phyloP scores from a whole-genome alignment of 2,329 filamentous ascomycete genomes.

The Biscogniauxia sp. region DNA sequence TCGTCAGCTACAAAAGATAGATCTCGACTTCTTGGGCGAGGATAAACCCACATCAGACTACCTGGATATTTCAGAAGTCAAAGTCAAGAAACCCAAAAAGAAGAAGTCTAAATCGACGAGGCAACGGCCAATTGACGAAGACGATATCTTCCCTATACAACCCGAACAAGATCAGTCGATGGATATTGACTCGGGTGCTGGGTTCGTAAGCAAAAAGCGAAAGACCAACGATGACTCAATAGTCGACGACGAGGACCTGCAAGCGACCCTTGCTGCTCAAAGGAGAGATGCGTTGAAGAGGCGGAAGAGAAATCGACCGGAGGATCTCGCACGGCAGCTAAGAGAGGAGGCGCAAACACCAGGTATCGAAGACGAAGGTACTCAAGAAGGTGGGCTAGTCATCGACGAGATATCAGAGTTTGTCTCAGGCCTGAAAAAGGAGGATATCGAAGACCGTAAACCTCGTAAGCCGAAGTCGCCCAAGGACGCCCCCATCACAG shows the following conservation, averaged over 20 bases:
- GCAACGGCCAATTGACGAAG: constrained; percentile 64
- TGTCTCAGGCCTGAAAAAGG: constrained; percentile 77
- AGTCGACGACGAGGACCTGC: constrained; percentile 89
- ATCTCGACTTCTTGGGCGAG: constrained; percentile 62
- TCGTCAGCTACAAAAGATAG: constrained; percentile 69
- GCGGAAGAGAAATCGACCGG: constrained; percentile 80
- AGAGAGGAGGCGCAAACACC: constrained; percentile 59
- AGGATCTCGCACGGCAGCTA: constrained; percentile 82
- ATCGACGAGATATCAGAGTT: constrained; percentile 97
- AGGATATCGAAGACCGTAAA: constrained; percentile 54
- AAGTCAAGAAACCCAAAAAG: constrained; percentile 91
- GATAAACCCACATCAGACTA: constrained; percentile 80
- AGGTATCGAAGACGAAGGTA: constrained; percentile 47
- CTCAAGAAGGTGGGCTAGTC: constrained; percentile 62
- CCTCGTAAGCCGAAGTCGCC: constrained; percentile 43
- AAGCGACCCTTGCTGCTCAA: constrained; percentile 80
- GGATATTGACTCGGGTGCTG: constrained; percentile 68
- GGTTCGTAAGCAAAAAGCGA: constrained; percentile 55
- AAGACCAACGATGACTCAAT: constrained; percentile 66
- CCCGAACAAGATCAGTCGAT: constrained; percentile 54
- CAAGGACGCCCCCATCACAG: constrained; percentile 38
- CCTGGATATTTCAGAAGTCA: constrained; percentile 79
- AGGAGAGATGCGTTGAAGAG: constrained; percentile 84
- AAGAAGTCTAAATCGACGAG: constrained; percentile 79
- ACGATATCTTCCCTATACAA: constrained; percentile 53